Base-by-base conservation (phyloP, 2,329 filamentous ascomycete species). In the Stenocarpella maydis region DNA sequence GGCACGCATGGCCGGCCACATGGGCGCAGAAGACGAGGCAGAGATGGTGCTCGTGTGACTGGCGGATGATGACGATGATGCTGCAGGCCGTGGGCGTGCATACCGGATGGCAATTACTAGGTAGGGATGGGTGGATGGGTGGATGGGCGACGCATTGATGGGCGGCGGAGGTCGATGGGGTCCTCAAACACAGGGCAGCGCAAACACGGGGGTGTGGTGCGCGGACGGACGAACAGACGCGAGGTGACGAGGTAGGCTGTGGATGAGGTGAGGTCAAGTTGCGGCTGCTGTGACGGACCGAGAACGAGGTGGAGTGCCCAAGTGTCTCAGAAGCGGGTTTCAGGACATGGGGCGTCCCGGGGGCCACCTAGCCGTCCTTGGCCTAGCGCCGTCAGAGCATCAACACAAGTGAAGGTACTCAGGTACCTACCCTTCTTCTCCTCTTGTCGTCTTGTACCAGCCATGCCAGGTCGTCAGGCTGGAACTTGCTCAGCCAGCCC, bases 271-370 rank as follows among this genome's bases (percentile, higher is more conserved):
- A 63, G 43, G 58, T 63, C 28, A 43, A 37, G 43, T 37, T 63
- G 58, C 58, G 58, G 58, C 58, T 63, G 58, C 43, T 63, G 58
- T 63, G 37, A 12, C 34, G 34, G 34, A 63, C 31, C 31, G 31
- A 47, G 49, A 65, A 43, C 21, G 15, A 47, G 17, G 61, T 65
- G 64, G 50, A 26, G 53, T 19, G n/a, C 14, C 19, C 24, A 45
- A 67, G 52, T 67, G 64, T 67, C 64, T 67, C 64, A 67, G 64
- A 37, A 58, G 17, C 64, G 28, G 37, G 64, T 67, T 67, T 67
- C 64, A 67, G 50, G 26, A 66, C 52, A 63, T 7, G 58, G 58
- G n/a, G 28, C 43, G 58, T 63, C 58, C 58, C 58, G 43, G 58
- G n/a, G 37, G 34, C 3, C 52, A 4, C 64, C 47, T 55, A 55